Percentiles rank a stretch among this genome's conserved stretches.
phyloP scores from a whole-genome alignment of 805 yeast species.

The Candida maris region DNA sequence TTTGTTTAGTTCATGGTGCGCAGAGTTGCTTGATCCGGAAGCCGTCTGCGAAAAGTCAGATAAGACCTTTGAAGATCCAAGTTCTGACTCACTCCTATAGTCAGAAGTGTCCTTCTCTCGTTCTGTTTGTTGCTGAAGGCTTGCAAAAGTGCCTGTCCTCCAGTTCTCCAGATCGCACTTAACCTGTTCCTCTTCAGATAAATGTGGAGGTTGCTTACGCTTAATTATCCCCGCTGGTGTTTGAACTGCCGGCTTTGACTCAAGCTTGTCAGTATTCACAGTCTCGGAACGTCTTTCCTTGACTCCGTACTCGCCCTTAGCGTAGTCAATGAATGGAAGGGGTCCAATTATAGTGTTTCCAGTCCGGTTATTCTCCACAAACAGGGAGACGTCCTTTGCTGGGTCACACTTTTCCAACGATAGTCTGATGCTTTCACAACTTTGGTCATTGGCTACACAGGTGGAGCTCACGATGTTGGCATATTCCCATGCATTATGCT shows the following conservation, averaged over 20 bases:
- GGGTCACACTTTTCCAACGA: slow-evolving; percentile 68
- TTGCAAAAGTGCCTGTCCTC: slow-evolving; percentile 29
- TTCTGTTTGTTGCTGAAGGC: slow-evolving; percentile 27
- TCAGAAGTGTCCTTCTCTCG: slow-evolving; percentile 17
- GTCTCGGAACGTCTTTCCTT: slow-evolving; percentile 3
- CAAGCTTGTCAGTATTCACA: slow-evolving; percentile 17
- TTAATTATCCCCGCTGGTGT: slow-evolving; percentile 11
- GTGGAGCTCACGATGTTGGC: slow-evolving; percentile 70
- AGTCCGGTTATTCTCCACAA: slow-evolving; percentile 54
- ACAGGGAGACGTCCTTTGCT: slow-evolving; percentile 51
- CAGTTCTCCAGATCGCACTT: slow-evolving; percentile 26
- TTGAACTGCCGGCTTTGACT: slow-evolving; percentile 14
- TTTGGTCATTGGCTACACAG: slow-evolving; percentile 75
- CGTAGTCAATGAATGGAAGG: slow-evolving; percentile 61
- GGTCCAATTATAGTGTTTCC: slow-evolving; percentile 60
- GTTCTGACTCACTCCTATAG: slow-evolving; percentile 21
- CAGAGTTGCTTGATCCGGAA: slow-evolving; percentile 24
- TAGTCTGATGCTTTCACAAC: slow-evolving; percentile 67
- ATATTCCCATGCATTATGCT: slow-evolving; percentile 72
- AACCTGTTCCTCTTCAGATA: slow-evolving; percentile 24
- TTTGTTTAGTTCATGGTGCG: slow-evolving; percentile 3
- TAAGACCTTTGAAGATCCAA: slow-evolving; percentile 26
- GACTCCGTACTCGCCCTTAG: slow-evolving; percentile 26
- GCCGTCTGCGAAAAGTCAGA: slow-evolving; percentile 32
- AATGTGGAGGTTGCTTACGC: slow-evolving; percentile 28